Conservation (phyloP, 2,329 filamentous ascomycete genomes). For the Epichloe hybrida region DNA sequence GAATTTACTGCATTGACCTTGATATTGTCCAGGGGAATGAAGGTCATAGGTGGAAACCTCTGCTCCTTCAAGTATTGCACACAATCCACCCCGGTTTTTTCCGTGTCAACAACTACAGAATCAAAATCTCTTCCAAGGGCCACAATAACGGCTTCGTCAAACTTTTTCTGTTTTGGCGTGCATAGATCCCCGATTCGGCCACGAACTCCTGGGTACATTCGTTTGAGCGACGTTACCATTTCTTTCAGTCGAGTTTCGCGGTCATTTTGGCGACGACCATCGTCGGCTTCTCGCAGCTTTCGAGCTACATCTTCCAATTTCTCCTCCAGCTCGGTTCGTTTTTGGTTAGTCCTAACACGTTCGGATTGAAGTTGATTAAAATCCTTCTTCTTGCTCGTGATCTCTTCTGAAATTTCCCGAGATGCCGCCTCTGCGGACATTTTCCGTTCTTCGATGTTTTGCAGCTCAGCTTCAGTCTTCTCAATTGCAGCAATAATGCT, state of each 20-base stretch:
- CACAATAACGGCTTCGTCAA: conserved; percentile 80
- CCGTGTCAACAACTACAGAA: conserved; percentile 85
- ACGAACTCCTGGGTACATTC: conserved; percentile 82
- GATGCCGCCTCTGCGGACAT: conserved; percentile 46
- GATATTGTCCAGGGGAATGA: conserved; percentile 91
- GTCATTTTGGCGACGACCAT: conserved; percentile 72
- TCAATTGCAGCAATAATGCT: conserved; percentile 59
- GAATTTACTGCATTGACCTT: conserved; percentile 86
- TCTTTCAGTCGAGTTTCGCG: conserved; percentile 70
- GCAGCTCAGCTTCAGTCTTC: conserved; percentile 59
- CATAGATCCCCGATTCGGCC: conserved; percentile 85
- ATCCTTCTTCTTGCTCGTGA: conserved; percentile 79
- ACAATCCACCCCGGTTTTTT: conserved; percentile 87
- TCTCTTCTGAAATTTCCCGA: conserved; percentile 60
- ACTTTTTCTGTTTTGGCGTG: conserved; percentile 95
- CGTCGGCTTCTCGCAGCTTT: conserved; percentile 74
- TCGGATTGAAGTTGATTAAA: conserved; percentile 78
- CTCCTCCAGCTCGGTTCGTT: conserved; percentile 79
- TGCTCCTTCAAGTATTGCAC: conserved; percentile 91
- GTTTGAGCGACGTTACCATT: conserved; percentile 72
- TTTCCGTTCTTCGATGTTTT: conserved; percentile 55
- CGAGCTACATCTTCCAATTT: conserved; percentile 70
- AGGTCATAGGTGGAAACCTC: conserved; percentile 74
- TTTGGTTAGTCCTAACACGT: conserved; percentile 65
- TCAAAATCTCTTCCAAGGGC: conserved; percentile 90